phyloP scores from a whole-genome alignment of 192 early-diverging fungal genomes.

The Bifiguratus adelaidae region DNA sequence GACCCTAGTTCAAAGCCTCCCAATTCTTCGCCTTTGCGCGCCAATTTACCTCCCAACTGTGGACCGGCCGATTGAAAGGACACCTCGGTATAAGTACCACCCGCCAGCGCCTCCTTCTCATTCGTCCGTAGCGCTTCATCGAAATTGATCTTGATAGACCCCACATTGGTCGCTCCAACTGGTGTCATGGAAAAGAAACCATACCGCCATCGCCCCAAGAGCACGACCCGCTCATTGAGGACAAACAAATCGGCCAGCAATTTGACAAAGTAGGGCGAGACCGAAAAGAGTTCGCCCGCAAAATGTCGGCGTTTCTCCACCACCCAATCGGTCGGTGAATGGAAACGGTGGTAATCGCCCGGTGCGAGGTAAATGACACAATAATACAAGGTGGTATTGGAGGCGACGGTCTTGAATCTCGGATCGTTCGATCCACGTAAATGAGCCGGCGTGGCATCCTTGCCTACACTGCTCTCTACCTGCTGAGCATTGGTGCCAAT shows the following conservation, averaged over 20 bases:
- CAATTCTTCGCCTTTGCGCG: slow-evolving; percentile 77
- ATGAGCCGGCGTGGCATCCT: slow-evolving; percentile 14
- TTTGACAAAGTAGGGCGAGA: slow-evolving; percentile 84
- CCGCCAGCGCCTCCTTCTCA: slow-evolving; percentile 37
- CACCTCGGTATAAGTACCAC: slow-evolving; percentile 72
- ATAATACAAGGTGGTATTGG: too few relatives aligned
- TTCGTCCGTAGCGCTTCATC: slow-evolving; percentile 71
- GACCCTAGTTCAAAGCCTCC: slow-evolving; percentile 94
- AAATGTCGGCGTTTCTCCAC: slow-evolving; percentile 88
- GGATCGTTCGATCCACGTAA: neutral
- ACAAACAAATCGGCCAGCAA: slow-evolving; percentile 86
- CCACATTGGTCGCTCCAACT: slow-evolving; percentile 97
- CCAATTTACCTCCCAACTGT: slow-evolving; percentile 49
- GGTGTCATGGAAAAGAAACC: slow-evolving; percentile 98
- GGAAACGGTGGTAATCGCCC: slow-evolving; percentile 98
- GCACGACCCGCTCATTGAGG: slow-evolving; percentile 90
- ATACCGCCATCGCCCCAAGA: slow-evolving; percentile 86
- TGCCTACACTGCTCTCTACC: slow-evolving; percentile 20
- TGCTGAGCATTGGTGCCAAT: slow-evolving; percentile 41
- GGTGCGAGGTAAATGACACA: slow-evolving; percentile 94
- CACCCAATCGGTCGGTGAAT: slow-evolving; percentile 93
- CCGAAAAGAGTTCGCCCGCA: slow-evolving; percentile 90
- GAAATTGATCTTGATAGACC: slow-evolving; percentile 91
- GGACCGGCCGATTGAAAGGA: slow-evolving; percentile 52
- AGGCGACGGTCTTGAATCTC: too few relatives aligned